Conservation (phyloP, 1,139 yeast genomes). For the Saccharomycopsis hybrid region DNA sequence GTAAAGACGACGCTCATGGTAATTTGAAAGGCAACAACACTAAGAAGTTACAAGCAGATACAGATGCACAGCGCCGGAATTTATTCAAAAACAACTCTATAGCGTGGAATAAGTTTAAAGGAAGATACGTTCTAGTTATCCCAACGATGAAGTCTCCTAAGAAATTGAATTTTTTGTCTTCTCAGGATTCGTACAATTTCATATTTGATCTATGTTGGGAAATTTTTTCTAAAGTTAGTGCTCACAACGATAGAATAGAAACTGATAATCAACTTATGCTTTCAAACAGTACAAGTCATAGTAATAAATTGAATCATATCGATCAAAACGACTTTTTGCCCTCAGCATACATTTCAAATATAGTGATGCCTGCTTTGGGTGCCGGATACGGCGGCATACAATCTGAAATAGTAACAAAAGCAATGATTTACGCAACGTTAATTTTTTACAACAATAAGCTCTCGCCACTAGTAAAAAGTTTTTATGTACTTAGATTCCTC, state of each 20-base stretch:
- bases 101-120: conserved; percentile 27
- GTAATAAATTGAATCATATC: conserved; percentile 23
- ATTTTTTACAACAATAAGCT: conserved; percentile 3
- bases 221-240: conserved; percentile 28
- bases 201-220: conserved; percentile 45
- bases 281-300: neutral
- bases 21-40: neutral
- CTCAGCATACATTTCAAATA: neutral
- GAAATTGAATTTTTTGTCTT: conserved; percentile 23
- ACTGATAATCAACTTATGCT: conserved; percentile 20
- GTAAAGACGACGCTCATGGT: neutral
- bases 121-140: conserved; percentile 35
- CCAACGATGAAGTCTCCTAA: conserved; percentile 46
- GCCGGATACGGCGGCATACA: conserved; percentile 46
- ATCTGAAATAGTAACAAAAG: conserved; percentile 30
- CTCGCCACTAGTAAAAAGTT: conserved; percentile 1
- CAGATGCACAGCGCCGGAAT: neutral
- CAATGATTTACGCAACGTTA: conserved; percentile 25
- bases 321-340: neutral
- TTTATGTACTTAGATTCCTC: conserved; percentile 9
- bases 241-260: conserved; percentile 20
- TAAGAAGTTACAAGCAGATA: no score
- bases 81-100: conserved; percentile 2
- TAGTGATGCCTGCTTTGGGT: conserved; percentile 45
- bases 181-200: conserved; percentile 26